Percentiles rank a stretch among this genome's conserved stretches.
These are phyloP conservation scores for Aspergillus aculeatus DNA, from an alignment of 2,329 filamentous ascomycete species.

Conservation along the genomic window DNA sequence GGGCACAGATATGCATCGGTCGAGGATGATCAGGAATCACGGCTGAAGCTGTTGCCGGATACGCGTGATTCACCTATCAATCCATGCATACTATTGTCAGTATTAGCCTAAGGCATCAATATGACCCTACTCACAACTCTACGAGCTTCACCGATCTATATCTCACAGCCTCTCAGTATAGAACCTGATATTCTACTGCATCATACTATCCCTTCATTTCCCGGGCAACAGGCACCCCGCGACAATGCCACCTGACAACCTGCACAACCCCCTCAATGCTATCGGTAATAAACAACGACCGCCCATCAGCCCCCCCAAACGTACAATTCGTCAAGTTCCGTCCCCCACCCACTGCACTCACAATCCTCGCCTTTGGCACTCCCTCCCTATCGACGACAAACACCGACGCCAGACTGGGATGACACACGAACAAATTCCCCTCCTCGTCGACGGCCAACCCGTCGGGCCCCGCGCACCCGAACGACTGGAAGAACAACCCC, in stretches of 20 bases:
- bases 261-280: slow-evolving; percentile 37
- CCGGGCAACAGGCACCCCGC: slow-evolving; percentile 3
- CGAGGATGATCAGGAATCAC: too few species aligned
- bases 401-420: slow-evolving; percentile 37
- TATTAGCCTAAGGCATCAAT: too few species aligned
- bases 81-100: too few species aligned
- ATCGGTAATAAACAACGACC: slow-evolving; percentile 44
- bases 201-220: neutral
- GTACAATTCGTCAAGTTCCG: slow-evolving; percentile 45
- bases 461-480: slow-evolving; percentile 44
- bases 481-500: slow-evolving; percentile 43
- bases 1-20: too few species aligned
- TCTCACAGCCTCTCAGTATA: too few species aligned
- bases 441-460: slow-evolving; percentile 43
- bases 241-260: slow-evolving; percentile 20
- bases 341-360: slow-evolving; percentile 28
- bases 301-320: slow-evolving; percentile 40
- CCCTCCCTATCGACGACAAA: slow-evolving; percentile 43
- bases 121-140: too few species aligned
- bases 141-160: too few species aligned
- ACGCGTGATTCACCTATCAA: too few species aligned
- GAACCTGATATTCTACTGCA: too few species aligned
- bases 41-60: too few species aligned
- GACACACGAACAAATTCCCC: slow-evolving; percentile 38
- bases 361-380: slow-evolving; percentile 39